These are phyloP conservation scores for Boletus rex-veris DNA, from an alignment of 768 basidiomycete genomes.

Conservation along the genomic window DNA sequence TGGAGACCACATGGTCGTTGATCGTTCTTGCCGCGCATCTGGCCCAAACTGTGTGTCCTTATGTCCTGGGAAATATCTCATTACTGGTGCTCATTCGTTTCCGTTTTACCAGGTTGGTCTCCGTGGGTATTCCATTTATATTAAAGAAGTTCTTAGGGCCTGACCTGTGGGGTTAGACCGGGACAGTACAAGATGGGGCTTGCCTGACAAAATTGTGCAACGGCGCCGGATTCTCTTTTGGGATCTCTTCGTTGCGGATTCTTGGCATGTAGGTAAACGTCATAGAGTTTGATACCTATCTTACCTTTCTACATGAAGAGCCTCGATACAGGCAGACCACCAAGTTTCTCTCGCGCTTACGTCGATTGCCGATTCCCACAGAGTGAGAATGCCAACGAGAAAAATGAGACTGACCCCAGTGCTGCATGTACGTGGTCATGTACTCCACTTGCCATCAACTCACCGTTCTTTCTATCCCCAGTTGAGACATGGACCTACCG, in stretches of 20 bases:
- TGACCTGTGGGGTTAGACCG: conserved; percentile 41
- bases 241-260: conserved; percentile 72
- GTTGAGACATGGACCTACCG: conserved; percentile 60
- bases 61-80: neutral
- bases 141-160: conserved; percentile 4
- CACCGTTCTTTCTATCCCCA: conserved; percentile 21
- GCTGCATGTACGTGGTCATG: conserved; percentile 26
- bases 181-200: conserved; percentile 60
- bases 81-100: conserved; percentile 12
- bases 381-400: conserved; percentile 11
- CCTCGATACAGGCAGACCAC: conserved; percentile 67
- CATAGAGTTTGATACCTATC: neutral
- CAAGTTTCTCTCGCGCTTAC: conserved; percentile 60
- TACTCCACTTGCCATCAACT: neutral
- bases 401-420: conserved; percentile 20
- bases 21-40: conserved; percentile 64
- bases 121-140: conserved; percentile 43
- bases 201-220: conserved; percentile 60
- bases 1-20: conserved; percentile 70
- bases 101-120: conserved; percentile 53
- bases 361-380: conserved; percentile 64
- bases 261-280: conserved; percentile 53
- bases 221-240: conserved; percentile 69
- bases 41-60: conserved; percentile 54
- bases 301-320: conserved; percentile 39